A percentile compares a stretch with the other conserved stretches of the same genome.
Evolutionary conservation across 2,329 filamentous ascomycete species (phyloP).

Genomic region (Pseudophaeomoniella oleicola): DNA sequence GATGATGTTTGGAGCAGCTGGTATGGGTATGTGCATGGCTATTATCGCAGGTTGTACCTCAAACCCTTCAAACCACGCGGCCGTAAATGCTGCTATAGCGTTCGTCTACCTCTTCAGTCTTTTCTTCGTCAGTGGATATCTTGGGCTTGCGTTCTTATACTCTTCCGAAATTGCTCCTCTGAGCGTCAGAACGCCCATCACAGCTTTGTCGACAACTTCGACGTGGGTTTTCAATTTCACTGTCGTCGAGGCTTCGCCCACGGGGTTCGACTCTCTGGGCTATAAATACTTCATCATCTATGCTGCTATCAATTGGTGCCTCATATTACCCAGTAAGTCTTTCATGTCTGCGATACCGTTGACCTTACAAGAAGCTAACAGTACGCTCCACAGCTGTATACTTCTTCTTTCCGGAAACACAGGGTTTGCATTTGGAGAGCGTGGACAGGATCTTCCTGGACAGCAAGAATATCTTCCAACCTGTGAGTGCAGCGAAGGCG

Average conservation of each 20-base stretch:
- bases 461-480: background rate
- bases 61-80: background rate
- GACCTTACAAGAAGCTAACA: no score
- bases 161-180: background rate
- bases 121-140: background rate
- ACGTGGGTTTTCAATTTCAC: background rate
- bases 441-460: background rate
- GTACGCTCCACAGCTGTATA: background rate
- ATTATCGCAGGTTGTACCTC: constrained; percentile 16
- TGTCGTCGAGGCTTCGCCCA: background rate
- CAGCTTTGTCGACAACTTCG: background rate
- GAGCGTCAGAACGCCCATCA: background rate
- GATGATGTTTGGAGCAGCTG: constrained; percentile 20
- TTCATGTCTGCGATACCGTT: no score
- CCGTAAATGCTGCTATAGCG: background rate
- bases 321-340: background rate
- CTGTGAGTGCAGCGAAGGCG: background rate
- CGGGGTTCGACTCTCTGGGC: background rate
- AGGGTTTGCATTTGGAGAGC: background rate
- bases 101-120: background rate
- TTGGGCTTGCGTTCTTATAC: background rate
- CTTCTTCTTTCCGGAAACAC: background rate
- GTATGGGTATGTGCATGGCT: constrained; percentile 23
- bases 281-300: background rate
- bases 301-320: background rate